Conservation (phyloP, 1,284 basidiomycete species). For the Rhodotorula sp. region DNA sequence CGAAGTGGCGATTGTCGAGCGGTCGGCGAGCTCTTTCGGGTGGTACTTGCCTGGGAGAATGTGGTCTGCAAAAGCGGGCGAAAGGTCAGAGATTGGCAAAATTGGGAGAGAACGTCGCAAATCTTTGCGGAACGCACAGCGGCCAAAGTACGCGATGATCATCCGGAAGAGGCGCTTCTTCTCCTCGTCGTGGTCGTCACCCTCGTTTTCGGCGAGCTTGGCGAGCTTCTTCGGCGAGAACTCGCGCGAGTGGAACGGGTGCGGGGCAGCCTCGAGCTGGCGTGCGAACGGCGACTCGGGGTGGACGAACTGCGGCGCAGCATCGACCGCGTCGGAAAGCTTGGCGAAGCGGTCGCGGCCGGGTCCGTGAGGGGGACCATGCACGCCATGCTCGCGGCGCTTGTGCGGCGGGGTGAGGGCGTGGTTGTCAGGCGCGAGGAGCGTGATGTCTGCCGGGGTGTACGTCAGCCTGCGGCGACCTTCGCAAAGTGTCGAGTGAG, state of each 20-base stretch:
- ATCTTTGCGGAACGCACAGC: conserved; percentile 10
- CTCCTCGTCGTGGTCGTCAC: conserved; percentile 36
- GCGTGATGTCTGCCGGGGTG: conserved; percentile 30
- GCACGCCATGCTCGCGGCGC: background rate
- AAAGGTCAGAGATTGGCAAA: too few relatives aligned
- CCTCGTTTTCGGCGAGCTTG: conserved; percentile 10
- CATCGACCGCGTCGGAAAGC: background rate
- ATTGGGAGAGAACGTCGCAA: background rate
- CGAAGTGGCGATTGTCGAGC: conserved; percentile 38
- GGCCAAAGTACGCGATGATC: conserved; percentile 34
- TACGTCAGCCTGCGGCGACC: background rate
- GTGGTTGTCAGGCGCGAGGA: conserved; percentile 46
- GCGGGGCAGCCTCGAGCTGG: conserved; percentile 14
- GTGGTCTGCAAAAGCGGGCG: conserved; percentile 19
- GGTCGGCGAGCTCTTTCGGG: conserved; percentile 30
- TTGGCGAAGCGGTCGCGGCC: background rate
- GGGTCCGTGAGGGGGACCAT: background rate
- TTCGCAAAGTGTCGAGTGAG: background rate
- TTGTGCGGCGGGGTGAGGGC: conserved; percentile 44
- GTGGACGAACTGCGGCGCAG: background rate
- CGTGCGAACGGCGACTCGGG: background rate
- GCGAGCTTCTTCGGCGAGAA: conserved; percentile 16
- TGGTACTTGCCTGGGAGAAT: conserved; percentile 12
- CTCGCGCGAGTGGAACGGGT: conserved; percentile 27
- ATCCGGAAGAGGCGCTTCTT: conserved; percentile 34